These are phyloP conservation scores for Aspergillus novofumigatus DNA, from an alignment of 2,329 filamentous ascomycete genomes.

Conservation along the genomic window DNA sequence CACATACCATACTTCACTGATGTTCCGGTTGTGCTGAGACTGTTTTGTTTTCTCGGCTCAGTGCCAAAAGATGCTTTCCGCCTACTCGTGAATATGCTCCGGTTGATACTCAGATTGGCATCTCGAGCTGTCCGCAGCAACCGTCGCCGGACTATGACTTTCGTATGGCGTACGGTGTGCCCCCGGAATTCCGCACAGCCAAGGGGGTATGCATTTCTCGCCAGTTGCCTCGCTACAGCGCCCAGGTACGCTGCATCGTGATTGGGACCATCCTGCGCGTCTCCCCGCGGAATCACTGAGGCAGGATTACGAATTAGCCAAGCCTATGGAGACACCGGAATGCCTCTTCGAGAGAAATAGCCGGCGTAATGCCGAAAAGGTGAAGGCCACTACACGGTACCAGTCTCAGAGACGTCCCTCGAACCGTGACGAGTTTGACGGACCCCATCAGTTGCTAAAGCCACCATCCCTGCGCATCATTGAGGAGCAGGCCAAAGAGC, in stretches of 20 bases:
- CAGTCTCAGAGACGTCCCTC: constrained; percentile 63
- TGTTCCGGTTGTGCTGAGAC: constrained; percentile 14
- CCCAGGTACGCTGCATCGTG: constrained; percentile 28
- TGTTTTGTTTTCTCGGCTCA: constrained; percentile 18
- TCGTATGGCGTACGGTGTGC: constrained; percentile 26
- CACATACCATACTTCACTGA: constrained; percentile 1
- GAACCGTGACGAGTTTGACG: constrained; percentile 85
- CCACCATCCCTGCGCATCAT: constrained; percentile 67
- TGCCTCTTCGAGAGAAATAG: constrained; percentile 35
- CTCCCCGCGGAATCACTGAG: constrained; percentile 28
- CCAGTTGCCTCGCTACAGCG: constrained; percentile 28
- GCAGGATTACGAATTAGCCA: constrained; percentile 30
- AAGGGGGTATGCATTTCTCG: constrained; percentile 27
- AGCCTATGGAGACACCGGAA: constrained; percentile 30
- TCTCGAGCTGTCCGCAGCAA: constrained; percentile 17
- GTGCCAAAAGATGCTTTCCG: constrained; percentile 29
- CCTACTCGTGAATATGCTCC: constrained; percentile 24
- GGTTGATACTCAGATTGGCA: constrained; percentile 24
- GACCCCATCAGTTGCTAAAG: constrained; percentile 76
- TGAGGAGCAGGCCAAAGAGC: constrained; percentile 71
- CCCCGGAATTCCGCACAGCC: constrained; percentile 25
- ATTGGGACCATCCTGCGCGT: constrained; percentile 31
- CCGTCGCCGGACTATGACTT: constrained; percentile 29
- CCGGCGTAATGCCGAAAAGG: constrained; percentile 29
- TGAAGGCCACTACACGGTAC: constrained; percentile 31